Evolutionary conservation across 805 yeast genomes (phyloP).

Genomic region (Wickerhamomyces kurtzmanii): DNA sequence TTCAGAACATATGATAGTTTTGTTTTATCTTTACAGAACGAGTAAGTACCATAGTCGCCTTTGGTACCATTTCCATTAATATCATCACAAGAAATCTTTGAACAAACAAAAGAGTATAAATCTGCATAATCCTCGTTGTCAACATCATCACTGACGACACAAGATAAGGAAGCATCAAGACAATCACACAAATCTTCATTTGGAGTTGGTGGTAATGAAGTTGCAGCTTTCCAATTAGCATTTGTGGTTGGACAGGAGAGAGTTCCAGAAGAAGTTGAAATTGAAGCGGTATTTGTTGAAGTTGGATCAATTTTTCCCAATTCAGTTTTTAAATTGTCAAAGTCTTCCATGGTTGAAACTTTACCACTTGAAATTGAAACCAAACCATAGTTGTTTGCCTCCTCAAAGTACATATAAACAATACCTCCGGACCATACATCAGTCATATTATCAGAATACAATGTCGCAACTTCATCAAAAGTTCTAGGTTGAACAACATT

Average conservation of each 20-base stretch:
- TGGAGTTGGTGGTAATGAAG: slow-evolving; percentile 73
- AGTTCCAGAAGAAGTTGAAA: slow-evolving; percentile 20
- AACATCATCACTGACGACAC: slow-evolving; percentile 49
- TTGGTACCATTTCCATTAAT: slow-evolving; percentile 49
- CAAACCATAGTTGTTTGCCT: slow-evolving; percentile 73
- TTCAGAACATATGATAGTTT: slow-evolving; percentile 61
- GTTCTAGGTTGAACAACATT: slow-evolving; percentile 63
- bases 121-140: slow-evolving; percentile 45
- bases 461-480: slow-evolving; percentile 64
- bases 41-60: slow-evolving; percentile 66
- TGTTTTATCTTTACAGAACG: slow-evolving; percentile 64
- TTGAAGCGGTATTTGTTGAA: slow-evolving; percentile 25
- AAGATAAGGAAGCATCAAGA: slow-evolving; percentile 37
- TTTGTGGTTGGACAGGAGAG: slow-evolving; percentile 41
- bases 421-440: slow-evolving; percentile 93
- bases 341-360: slow-evolving; percentile 57
- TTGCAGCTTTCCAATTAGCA: slow-evolving; percentile 56
- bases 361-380: slow-evolving; percentile 41
- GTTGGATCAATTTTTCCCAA: slow-evolving; percentile 45
- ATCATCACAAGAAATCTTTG: slow-evolving; percentile 46
- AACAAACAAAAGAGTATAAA: slow-evolving; percentile 51
- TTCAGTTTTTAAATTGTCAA: slow-evolving; percentile 42
- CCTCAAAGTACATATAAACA: slow-evolving; percentile 86
- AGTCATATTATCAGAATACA: slow-evolving; percentile 66
- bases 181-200: slow-evolving; percentile 58